A percentile compares a stretch with the other conserved stretches of the same genome.
Conservation (phyloP, 495 filamentous ascomycete species). For the Neurospora sp. region DNA sequence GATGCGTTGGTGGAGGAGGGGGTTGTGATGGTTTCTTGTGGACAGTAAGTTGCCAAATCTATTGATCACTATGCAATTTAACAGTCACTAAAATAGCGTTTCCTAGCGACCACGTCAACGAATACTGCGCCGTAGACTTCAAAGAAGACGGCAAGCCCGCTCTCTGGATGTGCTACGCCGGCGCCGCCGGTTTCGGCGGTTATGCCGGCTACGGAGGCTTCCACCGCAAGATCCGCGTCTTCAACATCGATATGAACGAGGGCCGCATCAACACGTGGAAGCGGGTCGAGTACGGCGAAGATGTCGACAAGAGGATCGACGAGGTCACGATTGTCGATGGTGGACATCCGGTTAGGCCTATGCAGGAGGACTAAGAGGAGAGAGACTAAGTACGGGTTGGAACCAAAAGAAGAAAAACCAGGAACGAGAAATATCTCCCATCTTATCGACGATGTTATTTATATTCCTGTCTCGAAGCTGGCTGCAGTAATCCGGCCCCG, state of each 20-base stretch:
- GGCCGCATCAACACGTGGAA: conserved; percentile 86
- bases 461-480: too few species aligned
- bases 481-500: too few species aligned
- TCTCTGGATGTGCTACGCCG: conserved; percentile 98
- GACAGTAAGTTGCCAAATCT: conserved; percentile 57
- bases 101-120: conserved; percentile 81
- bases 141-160: conserved; percentile 48
- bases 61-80: neutral
- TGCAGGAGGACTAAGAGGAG: conserved; percentile 2
- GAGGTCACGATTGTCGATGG: conserved; percentile 82
- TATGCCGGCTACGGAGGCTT: conserved; percentile 87
- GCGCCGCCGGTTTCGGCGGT: conserved; percentile 80
- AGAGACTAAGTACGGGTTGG: too few species aligned
- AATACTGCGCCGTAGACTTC: conserved; percentile 73
- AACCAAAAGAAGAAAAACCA: too few species aligned
- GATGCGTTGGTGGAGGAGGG: conserved; percentile 78
- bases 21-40: conserved; percentile 76
- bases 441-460: too few species aligned
- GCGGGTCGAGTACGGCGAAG: conserved; percentile 69
- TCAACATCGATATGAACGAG: conserved; percentile 84
- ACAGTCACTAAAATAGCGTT: conserved; percentile 1
- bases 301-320: conserved; percentile 61
- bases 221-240: conserved; percentile 74
- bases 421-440: too few species aligned
- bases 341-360: conserved; percentile 47